These are phyloP conservation scores for Cladosporium velox DNA, from an alignment of 2,329 filamentous ascomycete genomes.

Conservation along the genomic window DNA sequence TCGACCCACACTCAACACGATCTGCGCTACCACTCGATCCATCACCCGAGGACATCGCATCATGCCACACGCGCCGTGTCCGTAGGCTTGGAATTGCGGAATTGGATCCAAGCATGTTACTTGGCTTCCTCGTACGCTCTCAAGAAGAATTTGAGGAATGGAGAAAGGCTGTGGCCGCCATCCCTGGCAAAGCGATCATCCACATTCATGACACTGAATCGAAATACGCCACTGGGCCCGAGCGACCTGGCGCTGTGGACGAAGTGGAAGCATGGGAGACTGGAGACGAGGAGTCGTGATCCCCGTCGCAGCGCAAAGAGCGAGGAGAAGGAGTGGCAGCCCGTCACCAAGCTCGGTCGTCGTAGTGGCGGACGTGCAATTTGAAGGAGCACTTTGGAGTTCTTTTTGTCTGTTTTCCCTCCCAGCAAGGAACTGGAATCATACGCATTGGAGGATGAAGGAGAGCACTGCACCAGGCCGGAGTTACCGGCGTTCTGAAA, in stretches of 20 bases:
- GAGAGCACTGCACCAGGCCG: background rate
- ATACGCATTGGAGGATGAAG: background rate
- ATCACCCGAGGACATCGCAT: constrained; percentile 70
- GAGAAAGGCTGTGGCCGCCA: constrained; percentile 56
- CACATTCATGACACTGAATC: constrained; percentile 76
- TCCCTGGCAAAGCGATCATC: constrained; percentile 69
- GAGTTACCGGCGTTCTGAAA: background rate
- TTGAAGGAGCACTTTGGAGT: background rate
- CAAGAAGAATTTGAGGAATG: constrained; percentile 83
- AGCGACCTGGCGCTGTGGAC: constrained; percentile 74
- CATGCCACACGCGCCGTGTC: constrained; percentile 84
- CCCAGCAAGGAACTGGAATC: no score
- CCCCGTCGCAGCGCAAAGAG: constrained; percentile 72
- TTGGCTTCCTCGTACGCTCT: constrained; percentile 83
- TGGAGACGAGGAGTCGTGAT: constrained; percentile 38
- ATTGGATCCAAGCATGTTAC: constrained; percentile 97
- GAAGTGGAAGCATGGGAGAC: constrained; percentile 83
- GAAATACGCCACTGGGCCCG: constrained; percentile 50
- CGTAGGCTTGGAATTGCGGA: constrained; percentile 81
- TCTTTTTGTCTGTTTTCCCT: background rate
- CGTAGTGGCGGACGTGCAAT: background rate
- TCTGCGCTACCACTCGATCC: constrained; percentile 64
- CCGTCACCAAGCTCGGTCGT: no score
- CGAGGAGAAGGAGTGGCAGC: constrained; percentile 97
- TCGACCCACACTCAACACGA: constrained; percentile 88